Conservation (phyloP, 2,329 filamentous ascomycete species). For the Xylariaceae sp. region DNA sequence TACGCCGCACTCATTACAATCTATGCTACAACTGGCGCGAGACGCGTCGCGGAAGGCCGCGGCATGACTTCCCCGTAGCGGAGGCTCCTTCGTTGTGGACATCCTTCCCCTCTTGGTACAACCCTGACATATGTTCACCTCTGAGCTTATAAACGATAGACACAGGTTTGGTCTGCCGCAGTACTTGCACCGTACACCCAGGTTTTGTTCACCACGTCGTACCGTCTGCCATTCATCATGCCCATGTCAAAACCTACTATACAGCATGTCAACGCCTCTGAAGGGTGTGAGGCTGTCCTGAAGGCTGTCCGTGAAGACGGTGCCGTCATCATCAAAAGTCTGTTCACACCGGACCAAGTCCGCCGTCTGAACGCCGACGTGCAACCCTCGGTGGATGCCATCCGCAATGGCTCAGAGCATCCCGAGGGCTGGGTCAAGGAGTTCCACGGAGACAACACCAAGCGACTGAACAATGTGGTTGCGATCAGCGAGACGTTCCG, state of each 20-base stretch:
- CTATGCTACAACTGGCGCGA: too few species aligned
- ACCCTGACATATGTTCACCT: too few species aligned
- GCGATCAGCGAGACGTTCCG: slow-evolving; percentile 23
- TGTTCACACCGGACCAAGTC: slow-evolving; percentile 19
- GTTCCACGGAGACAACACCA: slow-evolving; percentile 23
- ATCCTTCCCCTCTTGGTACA: too few species aligned
- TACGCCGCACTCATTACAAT: too few species aligned
- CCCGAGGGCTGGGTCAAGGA: slow-evolving; percentile 17
- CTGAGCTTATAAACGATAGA: too few species aligned
- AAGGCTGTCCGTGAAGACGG: slow-evolving; percentile 16
- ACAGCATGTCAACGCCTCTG: slow-evolving; percentile 10
- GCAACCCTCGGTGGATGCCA: slow-evolving; percentile 15
- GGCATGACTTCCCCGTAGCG: too few species aligned
- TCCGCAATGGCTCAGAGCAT: slow-evolving; percentile 15
- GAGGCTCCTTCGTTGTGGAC: too few species aligned
- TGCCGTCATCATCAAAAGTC: slow-evolving; percentile 23
- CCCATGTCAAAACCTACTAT: slow-evolving; percentile 5
- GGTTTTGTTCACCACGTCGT: too few species aligned
- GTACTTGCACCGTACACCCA: too few species aligned
- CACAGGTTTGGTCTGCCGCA: too few species aligned
- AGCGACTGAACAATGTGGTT: slow-evolving; percentile 20
- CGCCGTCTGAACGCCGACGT: slow-evolving; percentile 19
- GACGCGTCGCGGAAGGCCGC: too few species aligned
- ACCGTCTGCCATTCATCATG: too few species aligned
- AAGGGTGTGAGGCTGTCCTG: slow-evolving; percentile 9